Base-by-base conservation (phyloP, 345 rosid genomes). In the Populus ilicifolia region DNA sequence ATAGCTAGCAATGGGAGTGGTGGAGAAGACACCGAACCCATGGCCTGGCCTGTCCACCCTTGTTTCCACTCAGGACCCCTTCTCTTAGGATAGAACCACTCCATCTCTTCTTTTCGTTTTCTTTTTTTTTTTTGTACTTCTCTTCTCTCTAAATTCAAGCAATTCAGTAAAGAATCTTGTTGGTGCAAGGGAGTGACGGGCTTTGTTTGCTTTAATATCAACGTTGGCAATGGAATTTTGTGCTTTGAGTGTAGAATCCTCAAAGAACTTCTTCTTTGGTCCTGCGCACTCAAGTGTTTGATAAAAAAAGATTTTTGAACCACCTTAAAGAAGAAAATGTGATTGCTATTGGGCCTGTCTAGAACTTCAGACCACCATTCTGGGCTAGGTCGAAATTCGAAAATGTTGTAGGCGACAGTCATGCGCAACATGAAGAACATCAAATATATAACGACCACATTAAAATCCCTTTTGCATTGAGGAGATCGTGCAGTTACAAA, bases 51-150 rank as follows among this genome's bases (percentile, higher is more conserved):
- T 46, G 84, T 56, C 91, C 91, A 85, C 16, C 90, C 87, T 20
- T 83, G 88, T 80, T 88, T 90, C 90, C 91, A 87, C 41, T 85
- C 81, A 2, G 89, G 90, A 39, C 88, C 90, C 71, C 90, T 86
- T 84, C 90, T 87, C 70, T 29, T 84, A 0, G 88, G 81, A 63
- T 86, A 79, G 4, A 84, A 64, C 91, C 90, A 87, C n/a, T 90
- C 93, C 91, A 85, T 87, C 78, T 30, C 41, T 17, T 10, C 35
- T 10, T 8, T 27, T 27, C 29, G 27, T 43, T 16, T 21, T 29
- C n/a, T 23, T 33, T 33, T 4, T 33, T 0, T 30, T 2, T 30
- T n/a, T n/a, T n/a, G n/a, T 3, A 0, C 33, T 30, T 18, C 43
- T 73, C 5, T 23, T 11, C 0, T 12, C 18, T 52, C 59, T 52